Percentiles rank a stretch among this genome's conserved stretches.
phyloP scores from a whole-genome alignment of 164 flowering plant species.

The Liriodendron chinense region DNA sequence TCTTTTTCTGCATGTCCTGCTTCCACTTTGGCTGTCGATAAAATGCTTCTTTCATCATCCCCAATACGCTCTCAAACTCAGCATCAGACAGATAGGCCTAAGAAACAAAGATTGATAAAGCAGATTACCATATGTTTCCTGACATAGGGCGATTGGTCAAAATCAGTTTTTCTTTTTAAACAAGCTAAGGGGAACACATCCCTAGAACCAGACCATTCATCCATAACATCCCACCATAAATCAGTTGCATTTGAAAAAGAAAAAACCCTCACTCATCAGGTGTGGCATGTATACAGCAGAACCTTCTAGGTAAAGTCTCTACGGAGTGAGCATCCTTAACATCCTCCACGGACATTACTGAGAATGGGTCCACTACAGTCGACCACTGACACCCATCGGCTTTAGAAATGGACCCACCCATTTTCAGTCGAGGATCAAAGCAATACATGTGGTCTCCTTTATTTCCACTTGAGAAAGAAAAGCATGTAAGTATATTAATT shows the following conservation, averaged over 20 bases:
- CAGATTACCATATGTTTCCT: neutral
- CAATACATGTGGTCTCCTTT: no score
- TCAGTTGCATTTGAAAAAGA: neutral
- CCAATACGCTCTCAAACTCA: constrained; percentile 70
- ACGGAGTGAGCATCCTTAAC: neutral
- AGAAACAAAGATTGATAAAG: constrained; percentile 2
- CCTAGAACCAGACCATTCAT: neutral
- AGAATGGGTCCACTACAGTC: no score
- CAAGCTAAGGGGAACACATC: neutral
- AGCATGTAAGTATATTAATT: neutral
- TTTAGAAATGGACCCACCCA: no score
- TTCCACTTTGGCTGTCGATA: constrained; percentile 86
- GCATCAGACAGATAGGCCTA: constrained; percentile 83
- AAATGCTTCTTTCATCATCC: constrained; percentile 79
- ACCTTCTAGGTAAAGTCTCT: neutral
- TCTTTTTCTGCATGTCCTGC: constrained; percentile 91
- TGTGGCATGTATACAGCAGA: neutral
- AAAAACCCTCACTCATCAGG: neutral
- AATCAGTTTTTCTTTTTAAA: neutral
- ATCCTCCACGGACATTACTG: neutral
- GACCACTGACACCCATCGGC: no score
- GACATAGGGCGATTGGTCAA: neutral
- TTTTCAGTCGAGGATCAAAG: no score
- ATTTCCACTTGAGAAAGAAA: neutral
- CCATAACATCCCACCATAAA: neutral